These are phyloP conservation scores for Solanum piurae DNA, from an alignment of 257 asterid species.

Conservation along the genomic window DNA sequence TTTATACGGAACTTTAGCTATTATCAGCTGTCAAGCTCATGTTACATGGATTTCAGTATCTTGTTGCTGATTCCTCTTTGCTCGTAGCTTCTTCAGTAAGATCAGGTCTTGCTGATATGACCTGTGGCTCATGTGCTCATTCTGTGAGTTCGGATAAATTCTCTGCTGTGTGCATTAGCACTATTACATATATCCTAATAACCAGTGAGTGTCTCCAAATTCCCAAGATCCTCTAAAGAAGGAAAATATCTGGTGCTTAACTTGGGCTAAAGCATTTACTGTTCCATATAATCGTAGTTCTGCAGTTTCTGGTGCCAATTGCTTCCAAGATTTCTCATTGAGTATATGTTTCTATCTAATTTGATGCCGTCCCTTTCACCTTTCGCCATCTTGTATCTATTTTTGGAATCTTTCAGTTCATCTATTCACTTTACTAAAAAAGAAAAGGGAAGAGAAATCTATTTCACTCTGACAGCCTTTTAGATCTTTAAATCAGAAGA, in stretches of 20 bases:
- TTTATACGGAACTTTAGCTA: background rate
- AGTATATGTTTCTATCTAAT: background rate
- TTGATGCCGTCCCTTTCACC: background rate
- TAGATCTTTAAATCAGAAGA: background rate
- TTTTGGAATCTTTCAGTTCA: background rate
- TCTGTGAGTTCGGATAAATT: background rate
- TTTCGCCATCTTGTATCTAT: background rate
- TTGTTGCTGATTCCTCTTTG: background rate
- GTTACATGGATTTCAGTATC: conserved; percentile 1
- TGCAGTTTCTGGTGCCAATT: background rate
- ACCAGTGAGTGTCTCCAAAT: background rate
- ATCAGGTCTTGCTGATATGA: background rate
- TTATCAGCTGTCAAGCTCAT: background rate
- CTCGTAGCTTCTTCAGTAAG: background rate
- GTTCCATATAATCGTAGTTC: background rate
- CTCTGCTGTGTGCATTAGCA: background rate
- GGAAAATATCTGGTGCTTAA: background rate
- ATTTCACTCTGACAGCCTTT: background rate
- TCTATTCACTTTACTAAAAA: background rate
- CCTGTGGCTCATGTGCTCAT: background rate
- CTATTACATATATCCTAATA: background rate
- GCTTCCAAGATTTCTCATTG: background rate
- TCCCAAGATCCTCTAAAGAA: background rate
- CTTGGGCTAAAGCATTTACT: background rate
- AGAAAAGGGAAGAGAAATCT: background rate